Percentiles rank a stretch among this genome's conserved stretches.
Conservation (phyloP, 345 rosid genomes). For the Lepidium didymum region DNA sequence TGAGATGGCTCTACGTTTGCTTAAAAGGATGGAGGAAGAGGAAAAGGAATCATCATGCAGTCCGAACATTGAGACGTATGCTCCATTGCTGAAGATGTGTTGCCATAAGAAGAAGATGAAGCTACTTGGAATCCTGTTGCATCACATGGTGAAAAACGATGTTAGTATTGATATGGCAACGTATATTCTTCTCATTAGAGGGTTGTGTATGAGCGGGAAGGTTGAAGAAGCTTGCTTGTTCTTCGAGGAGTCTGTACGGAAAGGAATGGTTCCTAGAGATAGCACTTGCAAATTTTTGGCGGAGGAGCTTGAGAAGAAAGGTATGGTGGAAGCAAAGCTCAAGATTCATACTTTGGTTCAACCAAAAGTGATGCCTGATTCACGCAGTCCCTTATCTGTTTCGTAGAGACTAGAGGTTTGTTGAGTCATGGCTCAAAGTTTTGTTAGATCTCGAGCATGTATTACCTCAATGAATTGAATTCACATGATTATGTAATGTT, state of each 20-base stretch:
- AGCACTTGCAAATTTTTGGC: constrained; percentile 41
- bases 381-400: background rate
- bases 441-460: constrained; percentile 2
- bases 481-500: background rate
- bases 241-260: constrained; percentile 57
- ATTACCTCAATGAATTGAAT: background rate
- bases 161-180: constrained; percentile 56
- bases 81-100: constrained; percentile 63
- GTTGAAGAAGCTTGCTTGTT: constrained; percentile 56
- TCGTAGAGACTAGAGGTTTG: constrained; percentile 2
- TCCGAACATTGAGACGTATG: constrained; percentile 53
- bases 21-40: constrained; percentile 50
- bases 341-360: constrained; percentile 42
- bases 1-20: constrained; percentile 55
- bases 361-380: background rate
- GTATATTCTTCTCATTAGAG: constrained; percentile 46
- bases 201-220: constrained; percentile 51
- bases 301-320: constrained; percentile 44
- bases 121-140: constrained; percentile 47
- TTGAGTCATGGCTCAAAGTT: constrained; percentile 2
- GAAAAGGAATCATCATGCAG: constrained; percentile 46
- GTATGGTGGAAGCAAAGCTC: constrained; percentile 42
- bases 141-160: constrained; percentile 63
- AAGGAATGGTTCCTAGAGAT: constrained; percentile 58
- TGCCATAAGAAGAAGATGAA: constrained; percentile 65